Percentiles rank a stretch among this genome's conserved stretches.
Conservation (phyloP, 768 basidiomycete species). For the Boletus vinaceobasis region DNA sequence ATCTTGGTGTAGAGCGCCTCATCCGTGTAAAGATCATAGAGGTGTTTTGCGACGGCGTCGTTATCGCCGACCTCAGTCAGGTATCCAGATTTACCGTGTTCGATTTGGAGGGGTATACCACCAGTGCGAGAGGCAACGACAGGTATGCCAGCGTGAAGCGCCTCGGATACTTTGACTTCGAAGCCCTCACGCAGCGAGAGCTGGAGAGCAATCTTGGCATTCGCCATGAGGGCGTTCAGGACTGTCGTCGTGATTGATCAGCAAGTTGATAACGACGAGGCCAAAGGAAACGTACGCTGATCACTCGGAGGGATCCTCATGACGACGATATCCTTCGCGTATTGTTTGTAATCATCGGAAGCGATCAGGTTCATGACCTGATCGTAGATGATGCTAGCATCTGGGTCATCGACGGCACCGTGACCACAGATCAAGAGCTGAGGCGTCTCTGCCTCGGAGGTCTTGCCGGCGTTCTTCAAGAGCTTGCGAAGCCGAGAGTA, state of each 20-base stretch:
- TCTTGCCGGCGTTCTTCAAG: constrained; percentile 43
- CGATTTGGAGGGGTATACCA: constrained; percentile 91
- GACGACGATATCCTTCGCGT: constrained; percentile 64
- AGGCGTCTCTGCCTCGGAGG: constrained; percentile 53
- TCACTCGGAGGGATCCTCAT: constrained; percentile 83
- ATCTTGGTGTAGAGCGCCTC: constrained; percentile 59
- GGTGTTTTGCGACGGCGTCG: constrained; percentile 66
- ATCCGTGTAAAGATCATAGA: constrained; percentile 77
- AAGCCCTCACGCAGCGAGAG: constrained; percentile 94
- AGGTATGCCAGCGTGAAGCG: constrained; percentile 86
- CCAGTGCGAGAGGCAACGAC: constrained; percentile 83
- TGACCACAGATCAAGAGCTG: constrained; percentile 86
- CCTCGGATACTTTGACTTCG: constrained; percentile 96
- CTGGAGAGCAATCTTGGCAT: constrained; percentile 86
- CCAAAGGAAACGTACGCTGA: constrained; percentile 52
- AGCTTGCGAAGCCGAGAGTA: constrained; percentile 79
- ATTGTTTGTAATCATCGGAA: constrained; percentile 49
- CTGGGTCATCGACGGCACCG: constrained; percentile 92
- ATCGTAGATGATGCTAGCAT: constrained; percentile 90
- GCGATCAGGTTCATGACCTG: constrained; percentile 62
- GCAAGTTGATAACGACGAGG: neutral
- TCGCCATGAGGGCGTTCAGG: constrained; percentile 85
- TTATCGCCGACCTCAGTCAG: constrained; percentile 78
- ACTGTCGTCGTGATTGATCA: constrained; percentile 39
- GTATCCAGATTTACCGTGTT: constrained; percentile 85